phyloP scores from a whole-genome alignment of 1,284 basidiomycete species.

The Trichosporon faecale region DNA sequence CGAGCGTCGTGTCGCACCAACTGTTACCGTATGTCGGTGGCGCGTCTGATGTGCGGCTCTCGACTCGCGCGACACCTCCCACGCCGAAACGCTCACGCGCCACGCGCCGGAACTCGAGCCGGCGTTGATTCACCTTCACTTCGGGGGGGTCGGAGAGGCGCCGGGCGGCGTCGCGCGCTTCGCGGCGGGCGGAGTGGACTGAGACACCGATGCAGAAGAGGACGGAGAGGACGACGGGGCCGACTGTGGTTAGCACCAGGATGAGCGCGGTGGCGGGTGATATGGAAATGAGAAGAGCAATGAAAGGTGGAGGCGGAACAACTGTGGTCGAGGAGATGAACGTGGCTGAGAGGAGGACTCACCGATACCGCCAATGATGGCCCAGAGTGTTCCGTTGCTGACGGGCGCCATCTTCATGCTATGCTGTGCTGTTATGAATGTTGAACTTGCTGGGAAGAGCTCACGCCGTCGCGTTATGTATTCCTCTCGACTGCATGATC shows the following conservation, averaged over 20 bases:
- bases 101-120: not conserved
- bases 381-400: not conserved
- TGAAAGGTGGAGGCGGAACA: too few relatives aligned
- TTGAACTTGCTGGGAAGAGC: not conserved
- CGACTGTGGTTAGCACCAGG: not conserved
- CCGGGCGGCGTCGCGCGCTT: not conserved
- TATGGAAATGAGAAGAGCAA: too few relatives aligned
- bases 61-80: not conserved
- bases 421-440: not conserved
- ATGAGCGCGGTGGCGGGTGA: too few relatives aligned
- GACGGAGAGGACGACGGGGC: not conserved
- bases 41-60: not conserved
- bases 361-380: constrained; percentile 6
- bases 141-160: not conserved
- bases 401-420: not conserved
- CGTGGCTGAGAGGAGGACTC: not conserved
- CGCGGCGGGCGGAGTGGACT: not conserved
- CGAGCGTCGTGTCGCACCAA: not conserved
- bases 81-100: not conserved
- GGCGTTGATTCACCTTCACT: not conserved
- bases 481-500: not conserved
- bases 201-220: not conserved
- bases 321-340: not conserved
- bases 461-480: not conserved
- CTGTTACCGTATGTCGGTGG: not conserved